Percentiles rank a stretch among this genome's conserved stretches.
Conservation (phyloP, 495 filamentous ascomycete genomes). For the Aspergillus steynii region DNA sequence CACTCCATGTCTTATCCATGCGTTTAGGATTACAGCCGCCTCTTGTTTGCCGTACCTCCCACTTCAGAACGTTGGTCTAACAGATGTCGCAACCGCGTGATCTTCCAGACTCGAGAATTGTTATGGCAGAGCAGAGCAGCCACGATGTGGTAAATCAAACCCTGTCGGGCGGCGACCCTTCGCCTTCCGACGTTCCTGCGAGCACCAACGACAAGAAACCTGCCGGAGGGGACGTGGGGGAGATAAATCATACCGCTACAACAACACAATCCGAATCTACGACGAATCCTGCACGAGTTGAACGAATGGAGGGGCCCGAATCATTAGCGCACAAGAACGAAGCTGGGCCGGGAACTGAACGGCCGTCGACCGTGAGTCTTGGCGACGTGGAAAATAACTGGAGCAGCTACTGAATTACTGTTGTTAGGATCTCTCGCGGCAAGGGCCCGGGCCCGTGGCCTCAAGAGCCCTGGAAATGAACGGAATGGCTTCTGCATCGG, state of each 20-base stretch:
- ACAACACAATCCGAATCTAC: conserved; percentile 29
- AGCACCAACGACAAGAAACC: conserved; percentile 54
- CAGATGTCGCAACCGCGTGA: conserved; percentile 32
- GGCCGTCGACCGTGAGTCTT: conserved; percentile 34
- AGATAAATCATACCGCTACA: conserved; percentile 43
- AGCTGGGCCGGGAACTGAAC: conserved; percentile 31
- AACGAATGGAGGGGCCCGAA: conserved; percentile 26
- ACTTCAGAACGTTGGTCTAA: conserved; percentile 35
- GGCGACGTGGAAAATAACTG: conserved; percentile 3
- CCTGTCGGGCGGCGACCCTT: conserved; percentile 70
- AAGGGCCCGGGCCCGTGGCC: conserved; percentile 37
- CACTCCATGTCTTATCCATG: conserved; percentile 25
- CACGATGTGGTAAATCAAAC: conserved; percentile 79
- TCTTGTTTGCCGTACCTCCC: conserved; percentile 22
- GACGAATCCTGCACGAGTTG: conserved; percentile 26
- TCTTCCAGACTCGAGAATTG: conserved; percentile 61
- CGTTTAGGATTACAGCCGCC: conserved; percentile 22
- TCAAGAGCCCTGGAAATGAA: conserved; percentile 47
- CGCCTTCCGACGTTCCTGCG: conserved; percentile 73
- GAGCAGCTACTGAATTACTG: conserved; percentile 22
- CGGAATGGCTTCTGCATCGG: conserved; percentile 40
- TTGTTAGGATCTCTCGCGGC: conserved; percentile 36
- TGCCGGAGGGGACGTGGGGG: conserved; percentile 59
- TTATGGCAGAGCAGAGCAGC: conserved; percentile 78
- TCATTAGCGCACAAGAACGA: conserved; percentile 25